These are phyloP conservation scores for Phialophora chinensis DNA, from an alignment of 2,329 filamentous ascomycete species.

Conservation along the genomic window DNA sequence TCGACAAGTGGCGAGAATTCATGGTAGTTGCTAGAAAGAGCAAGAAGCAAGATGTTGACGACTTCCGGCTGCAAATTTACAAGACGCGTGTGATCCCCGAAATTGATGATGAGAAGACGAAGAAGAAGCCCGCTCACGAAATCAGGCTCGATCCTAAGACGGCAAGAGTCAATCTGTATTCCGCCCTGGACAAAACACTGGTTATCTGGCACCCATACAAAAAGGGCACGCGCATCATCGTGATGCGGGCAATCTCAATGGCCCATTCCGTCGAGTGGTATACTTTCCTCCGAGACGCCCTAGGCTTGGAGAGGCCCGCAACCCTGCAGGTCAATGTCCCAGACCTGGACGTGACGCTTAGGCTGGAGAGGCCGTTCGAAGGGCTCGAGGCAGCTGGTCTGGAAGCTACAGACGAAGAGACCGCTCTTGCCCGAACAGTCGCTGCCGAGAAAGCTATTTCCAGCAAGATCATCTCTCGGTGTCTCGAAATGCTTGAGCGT, in stretches of 20 bases:
- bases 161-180: slow-evolving; percentile 67
- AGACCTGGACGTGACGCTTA: slow-evolving; percentile 64
- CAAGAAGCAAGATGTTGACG: slow-evolving; percentile 57
- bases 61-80: slow-evolving; percentile 65
- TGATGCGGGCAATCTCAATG: slow-evolving; percentile 66
- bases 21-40: slow-evolving; percentile 66
- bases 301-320: slow-evolving; percentile 64
- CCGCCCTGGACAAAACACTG: slow-evolving; percentile 69
- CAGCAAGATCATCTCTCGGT: slow-evolving; percentile 61
- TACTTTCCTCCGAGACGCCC: slow-evolving; percentile 65
- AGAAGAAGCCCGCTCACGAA: slow-evolving; percentile 62
- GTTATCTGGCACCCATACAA: slow-evolving; percentile 65
- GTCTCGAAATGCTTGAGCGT: slow-evolving; percentile 63
- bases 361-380: slow-evolving; percentile 65
- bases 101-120: slow-evolving; percentile 59
- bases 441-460: slow-evolving; percentile 62
- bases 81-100: slow-evolving; percentile 68
- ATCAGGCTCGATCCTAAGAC: slow-evolving; percentile 61
- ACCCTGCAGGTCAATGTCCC: slow-evolving; percentile 67
- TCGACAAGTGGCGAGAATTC: slow-evolving; percentile 71
- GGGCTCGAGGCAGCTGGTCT: slow-evolving; percentile 52
- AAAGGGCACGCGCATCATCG: slow-evolving; percentile 63
- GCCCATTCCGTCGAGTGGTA: slow-evolving; percentile 72
- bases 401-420: slow-evolving; percentile 50
- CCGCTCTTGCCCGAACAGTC: slow-evolving; percentile 44